Base-by-base conservation (phyloP, 768 basidiomycete genomes). In the Glaciozyma martinii region DNA sequence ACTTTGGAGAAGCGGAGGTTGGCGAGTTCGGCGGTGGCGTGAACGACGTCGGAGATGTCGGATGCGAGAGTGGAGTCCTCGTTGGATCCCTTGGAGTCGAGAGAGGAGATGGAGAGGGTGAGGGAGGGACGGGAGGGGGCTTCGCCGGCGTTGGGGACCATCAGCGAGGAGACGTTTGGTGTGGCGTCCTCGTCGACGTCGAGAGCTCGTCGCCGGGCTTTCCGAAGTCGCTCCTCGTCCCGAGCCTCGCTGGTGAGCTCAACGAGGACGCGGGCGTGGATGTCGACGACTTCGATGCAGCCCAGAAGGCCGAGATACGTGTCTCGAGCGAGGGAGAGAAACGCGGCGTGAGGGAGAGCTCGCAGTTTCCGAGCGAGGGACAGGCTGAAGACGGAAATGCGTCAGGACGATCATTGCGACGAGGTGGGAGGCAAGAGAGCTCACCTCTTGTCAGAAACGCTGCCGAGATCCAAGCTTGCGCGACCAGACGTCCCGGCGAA, bases 1-100 rank as follows among this genome's bases (percentile, higher is more conserved):
- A 92, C 80, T 74, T 86, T 88, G 25, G 90, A 87, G 2, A 84
- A 84, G 32, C 89, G 83, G 13, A 85, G 83, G 75, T 95, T 91
- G 13, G 89, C 85, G 6, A 94, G 82, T 73, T 97, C 94, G 27
- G 89, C 84, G 1, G 86, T 83, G 0, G 89, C 85, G 3, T 85
- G 82, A 44, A 95, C 78, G 52, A 88, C 84, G 69, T 93, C 91
- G 12, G 80, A 74, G 15, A 92, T 77, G 59, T 92, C 89, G 65
- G 85, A 63, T 84, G 68, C 27, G 44, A 54, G 30, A 19, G 55
- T 25, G 12, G 21, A 23, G 50, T n/a, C 25, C 23, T n/a, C 23
- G 50, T 27, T 29, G 21, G 32, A 0, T 1, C 23, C 5, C 1
- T 44, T 6, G 1, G 61, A 21, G 15, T 19, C 21, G n/a, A 42